These are phyloP conservation scores for Penium margaritaceum DNA, from an alignment of 139 green algal genomes.

Conservation along the genomic window DNA sequence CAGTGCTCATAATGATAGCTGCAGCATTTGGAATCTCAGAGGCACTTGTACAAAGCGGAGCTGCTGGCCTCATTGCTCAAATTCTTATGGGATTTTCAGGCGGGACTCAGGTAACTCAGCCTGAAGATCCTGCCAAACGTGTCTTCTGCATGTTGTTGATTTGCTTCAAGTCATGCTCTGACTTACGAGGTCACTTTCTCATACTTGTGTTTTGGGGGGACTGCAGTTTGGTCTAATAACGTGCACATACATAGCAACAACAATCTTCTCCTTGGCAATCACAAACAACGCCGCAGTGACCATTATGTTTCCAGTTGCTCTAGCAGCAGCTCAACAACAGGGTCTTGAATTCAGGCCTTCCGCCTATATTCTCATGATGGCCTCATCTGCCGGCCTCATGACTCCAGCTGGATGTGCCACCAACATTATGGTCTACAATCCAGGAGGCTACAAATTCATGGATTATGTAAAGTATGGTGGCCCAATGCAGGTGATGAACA, in stretches of 20 bases:
- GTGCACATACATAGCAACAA: neutral
- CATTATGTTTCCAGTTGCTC: slow-evolving; percentile 56
- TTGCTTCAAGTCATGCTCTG: too few relatives aligned
- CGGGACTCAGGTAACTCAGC: slow-evolving; percentile 1
- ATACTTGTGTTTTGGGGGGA: neutral
- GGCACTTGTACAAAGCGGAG: slow-evolving; percentile 15
- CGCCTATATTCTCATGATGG: slow-evolving; percentile 30
- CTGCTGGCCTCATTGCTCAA: slow-evolving; percentile 16
- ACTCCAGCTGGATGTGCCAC: slow-evolving; percentile 23
- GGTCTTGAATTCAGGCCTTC: slow-evolving; percentile 16
- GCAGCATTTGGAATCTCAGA: slow-evolving; percentile 24
- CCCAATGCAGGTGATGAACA: slow-evolving; percentile 18
- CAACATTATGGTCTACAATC: slow-evolving; percentile 34
- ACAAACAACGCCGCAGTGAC: slow-evolving; percentile 60
- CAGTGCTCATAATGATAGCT: slow-evolving; percentile 29
- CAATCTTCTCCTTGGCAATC: slow-evolving; percentile 56
- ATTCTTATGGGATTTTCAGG: slow-evolving; percentile 17
- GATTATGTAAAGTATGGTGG: slow-evolving; percentile 30
- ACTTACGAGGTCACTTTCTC: neutral
- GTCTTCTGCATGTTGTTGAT: too few relatives aligned
- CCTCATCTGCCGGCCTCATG: slow-evolving; percentile 21
- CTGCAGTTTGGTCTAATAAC: slow-evolving; percentile 3
- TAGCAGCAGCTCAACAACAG: slow-evolving; percentile 11
- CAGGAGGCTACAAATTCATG: slow-evolving; percentile 24
- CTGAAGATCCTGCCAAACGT: too few relatives aligned